These are phyloP conservation scores for Drosera spatulata DNA, from an alignment of 179 eudicot species.

Conservation along the genomic window DNA sequence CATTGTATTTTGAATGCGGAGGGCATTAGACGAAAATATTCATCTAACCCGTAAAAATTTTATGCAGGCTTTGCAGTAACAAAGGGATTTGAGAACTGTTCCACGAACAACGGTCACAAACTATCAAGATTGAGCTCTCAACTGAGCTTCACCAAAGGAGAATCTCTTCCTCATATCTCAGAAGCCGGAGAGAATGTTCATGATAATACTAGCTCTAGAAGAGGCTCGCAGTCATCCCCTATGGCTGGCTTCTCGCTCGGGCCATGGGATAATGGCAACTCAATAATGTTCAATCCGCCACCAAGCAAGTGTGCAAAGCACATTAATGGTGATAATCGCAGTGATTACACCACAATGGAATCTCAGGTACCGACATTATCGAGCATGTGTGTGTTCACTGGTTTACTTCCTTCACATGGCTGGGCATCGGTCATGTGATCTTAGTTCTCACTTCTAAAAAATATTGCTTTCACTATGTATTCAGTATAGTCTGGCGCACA, in stretches of 20 bases:
- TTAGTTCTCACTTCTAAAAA: not conserved
- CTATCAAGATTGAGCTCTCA: conserved; percentile 52
- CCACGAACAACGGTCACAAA: conserved; percentile 24
- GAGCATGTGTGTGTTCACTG: not conserved
- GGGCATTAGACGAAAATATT: too few species aligned
- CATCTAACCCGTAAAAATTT: too few species aligned
- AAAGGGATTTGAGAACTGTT: conserved; percentile 39
- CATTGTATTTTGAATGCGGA: too few species aligned
- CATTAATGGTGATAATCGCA: conserved; percentile 19
- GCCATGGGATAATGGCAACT: conserved; percentile 36
- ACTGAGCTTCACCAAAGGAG: conserved; percentile 53
- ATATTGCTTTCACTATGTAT: conserved; percentile 11
- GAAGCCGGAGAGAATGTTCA: conserved; percentile 30
- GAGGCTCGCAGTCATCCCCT: conserved; percentile 16
- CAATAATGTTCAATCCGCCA: conserved; percentile 23
- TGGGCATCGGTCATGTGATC: not conserved
- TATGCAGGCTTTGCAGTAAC: conserved; percentile 33
- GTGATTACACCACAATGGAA: conserved; percentile 25
- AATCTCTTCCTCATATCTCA: conserved; percentile 53
- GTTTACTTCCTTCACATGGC: not conserved
- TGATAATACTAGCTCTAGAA: conserved; percentile 11
- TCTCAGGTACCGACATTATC: conserved; percentile 31
- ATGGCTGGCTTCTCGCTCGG: conserved; percentile 29
- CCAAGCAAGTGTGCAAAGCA: conserved; percentile 27
- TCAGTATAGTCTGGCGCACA: conserved; percentile 29